Base-by-base conservation (phyloP, 768 basidiomycete species). In the Calocybe gangraenosa region DNA sequence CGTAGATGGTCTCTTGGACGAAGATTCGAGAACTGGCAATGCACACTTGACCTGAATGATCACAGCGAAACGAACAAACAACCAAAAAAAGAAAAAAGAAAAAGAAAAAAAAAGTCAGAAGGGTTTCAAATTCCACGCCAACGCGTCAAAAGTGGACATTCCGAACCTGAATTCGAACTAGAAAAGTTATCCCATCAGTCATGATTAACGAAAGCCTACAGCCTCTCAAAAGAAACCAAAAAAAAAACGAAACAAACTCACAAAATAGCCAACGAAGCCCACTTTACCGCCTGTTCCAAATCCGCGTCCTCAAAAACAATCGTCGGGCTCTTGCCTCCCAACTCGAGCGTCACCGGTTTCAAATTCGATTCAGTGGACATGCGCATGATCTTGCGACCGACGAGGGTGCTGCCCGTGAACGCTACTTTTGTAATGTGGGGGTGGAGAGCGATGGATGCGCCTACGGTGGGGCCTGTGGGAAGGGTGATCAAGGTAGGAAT, bases 11-110 rank as follows among this genome's bases (percentile, higher is more conserved):
- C 40, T 78, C 78, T 53, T 92, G 90, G 7, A 94, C 86, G 58
- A 79, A 91, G 51, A 92, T 82, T 42, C 92, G 78, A 10, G 88
- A 84, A 7, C 90, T 86, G 8, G 89, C 89, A 55, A 78, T 79
- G 65, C 91, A 93, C 11, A 74, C 66, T 65, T 93, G 90, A 19
- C 92, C 53, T 54, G 30, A 28, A 28, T 28, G 11, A 28, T 28
- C 5, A 28, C 6, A 28, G 11, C 11, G 6, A 11, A 28, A 6
- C 5, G 25, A 28, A 5, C 25, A 6, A 28, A 28, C 25, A n/a
- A n/a, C n/a, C n/a, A n/a, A n/a, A n/a, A n/a, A n/a, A n/a, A n/a
- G n/a, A n/a, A n/a, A n/a, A n/a, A n/a, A n/a, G n/a, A n/a, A n/a
- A n/a, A n/a, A n/a, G n/a, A n/a, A n/a, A n/a, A n/a, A n/a, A n/a